Conservation (phyloP, 2,329 filamentous ascomycete species). For the Aspergillus udagawae region DNA sequence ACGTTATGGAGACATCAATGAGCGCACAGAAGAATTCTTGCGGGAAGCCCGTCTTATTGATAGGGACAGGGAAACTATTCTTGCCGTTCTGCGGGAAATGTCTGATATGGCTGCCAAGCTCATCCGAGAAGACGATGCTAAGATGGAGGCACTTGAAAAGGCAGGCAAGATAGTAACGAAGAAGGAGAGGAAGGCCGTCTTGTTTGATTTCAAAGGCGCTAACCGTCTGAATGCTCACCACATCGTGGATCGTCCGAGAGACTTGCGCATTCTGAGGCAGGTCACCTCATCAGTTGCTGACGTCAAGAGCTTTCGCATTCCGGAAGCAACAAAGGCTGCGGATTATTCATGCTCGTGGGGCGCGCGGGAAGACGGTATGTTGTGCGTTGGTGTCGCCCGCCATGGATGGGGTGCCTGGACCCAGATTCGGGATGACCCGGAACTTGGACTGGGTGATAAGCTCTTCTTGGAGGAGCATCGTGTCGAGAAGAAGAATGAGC, state of each 20-base stretch:
- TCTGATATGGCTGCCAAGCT: constrained; percentile 67
- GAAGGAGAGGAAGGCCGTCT: constrained; percentile 94
- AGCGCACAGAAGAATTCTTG: constrained; percentile 81
- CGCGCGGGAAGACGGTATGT: constrained; percentile 91
- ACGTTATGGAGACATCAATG: constrained; percentile 84
- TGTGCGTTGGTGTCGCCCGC: constrained; percentile 85
- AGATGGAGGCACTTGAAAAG: constrained; percentile 61
- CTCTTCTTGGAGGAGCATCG: constrained; percentile 96
- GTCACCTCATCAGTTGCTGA: constrained; percentile 64
- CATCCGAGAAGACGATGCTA: constrained; percentile 67
- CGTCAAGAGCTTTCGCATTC: constrained; percentile 75
- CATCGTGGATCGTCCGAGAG: constrained; percentile 82
- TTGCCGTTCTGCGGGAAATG: constrained; percentile 70
- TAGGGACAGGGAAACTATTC: constrained; percentile 77
- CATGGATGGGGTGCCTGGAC: constrained; percentile 96
- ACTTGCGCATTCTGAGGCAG: constrained; percentile 78
- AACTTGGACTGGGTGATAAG: constrained; percentile 81
- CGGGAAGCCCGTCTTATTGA: constrained; percentile 79
- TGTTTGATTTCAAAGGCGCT: constrained; percentile 90
- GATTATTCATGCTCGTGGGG: constrained; percentile 92
- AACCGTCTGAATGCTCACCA: constrained; percentile 97
- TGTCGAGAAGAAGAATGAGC: constrained; percentile 96
- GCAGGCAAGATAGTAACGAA: constrained; percentile 82
- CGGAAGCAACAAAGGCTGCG: constrained; percentile 87
- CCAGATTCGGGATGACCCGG: constrained; percentile 85